A percentile compares a stretch with the other conserved stretches of the same genome.
Conservation (phyloP, 1,284 basidiomycete species). For the Tilletia setariae region DNA sequence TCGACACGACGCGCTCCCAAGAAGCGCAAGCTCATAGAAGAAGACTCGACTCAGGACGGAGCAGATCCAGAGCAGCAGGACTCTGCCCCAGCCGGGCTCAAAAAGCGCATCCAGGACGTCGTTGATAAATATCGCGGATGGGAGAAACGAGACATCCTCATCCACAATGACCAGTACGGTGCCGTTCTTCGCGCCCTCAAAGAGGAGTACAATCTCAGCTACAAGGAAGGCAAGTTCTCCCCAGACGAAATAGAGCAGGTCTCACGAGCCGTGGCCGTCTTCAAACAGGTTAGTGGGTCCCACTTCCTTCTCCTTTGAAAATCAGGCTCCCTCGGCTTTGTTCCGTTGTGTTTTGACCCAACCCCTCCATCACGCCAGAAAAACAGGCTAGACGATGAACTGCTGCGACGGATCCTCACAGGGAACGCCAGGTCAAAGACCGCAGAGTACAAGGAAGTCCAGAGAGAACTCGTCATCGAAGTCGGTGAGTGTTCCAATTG, state of each 20-base stretch:
- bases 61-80: neutral
- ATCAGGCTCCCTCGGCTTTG: neutral
- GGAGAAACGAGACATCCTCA: conserved; percentile 1
- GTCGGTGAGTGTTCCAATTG: neutral
- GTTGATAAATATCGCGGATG: conserved; percentile 1
- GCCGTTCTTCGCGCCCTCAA: conserved; percentile 5
- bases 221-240: neutral
- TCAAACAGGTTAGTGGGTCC: neutral
- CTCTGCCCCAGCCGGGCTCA: neutral
- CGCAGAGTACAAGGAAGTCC: neutral
- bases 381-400: neutral
- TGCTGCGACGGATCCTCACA: neutral
- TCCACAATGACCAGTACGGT: conserved; percentile 4
- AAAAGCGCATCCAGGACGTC: neutral
- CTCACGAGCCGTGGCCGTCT: neutral
- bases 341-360: neutral
- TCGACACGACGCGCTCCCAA: too few relatives aligned
- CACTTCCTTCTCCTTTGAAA: neutral
- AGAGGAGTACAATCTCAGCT: neutral
- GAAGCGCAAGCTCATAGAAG: too few relatives aligned
- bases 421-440: neutral
- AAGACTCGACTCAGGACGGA: neutral
- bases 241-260: neutral
- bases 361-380: neutral
- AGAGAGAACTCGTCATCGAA: neutral